These are phyloP conservation scores for Hericium erinaceus DNA, from an alignment of 768 basidiomycete species.

Conservation along the genomic window DNA sequence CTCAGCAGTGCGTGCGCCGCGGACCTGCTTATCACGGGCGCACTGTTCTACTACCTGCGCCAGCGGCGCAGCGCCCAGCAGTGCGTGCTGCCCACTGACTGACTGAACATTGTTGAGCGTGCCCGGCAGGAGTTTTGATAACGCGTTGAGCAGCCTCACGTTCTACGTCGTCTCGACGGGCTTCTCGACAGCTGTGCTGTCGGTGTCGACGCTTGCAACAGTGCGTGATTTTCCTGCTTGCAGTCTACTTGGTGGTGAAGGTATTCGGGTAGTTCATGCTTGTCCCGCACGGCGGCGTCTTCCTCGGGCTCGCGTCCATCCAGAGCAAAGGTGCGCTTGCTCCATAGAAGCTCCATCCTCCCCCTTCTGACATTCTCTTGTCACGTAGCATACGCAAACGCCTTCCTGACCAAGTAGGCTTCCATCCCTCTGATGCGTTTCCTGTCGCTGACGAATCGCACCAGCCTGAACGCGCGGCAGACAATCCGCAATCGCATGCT, in stretches of 20 bases:
- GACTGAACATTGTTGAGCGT: too few relatives aligned
- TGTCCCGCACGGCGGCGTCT: background rate
- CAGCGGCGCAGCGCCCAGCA: background rate
- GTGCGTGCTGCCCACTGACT: background rate
- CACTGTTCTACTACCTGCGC: background rate
- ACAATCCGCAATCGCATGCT: background rate
- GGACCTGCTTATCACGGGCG: background rate
- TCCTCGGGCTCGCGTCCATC: background rate
- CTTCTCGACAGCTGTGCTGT: background rate
- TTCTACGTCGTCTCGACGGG: background rate
- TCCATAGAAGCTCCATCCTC: background rate
- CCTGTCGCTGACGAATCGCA: too few relatives aligned
- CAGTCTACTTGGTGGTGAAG: background rate
- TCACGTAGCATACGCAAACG: background rate
- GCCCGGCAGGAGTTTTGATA: background rate
- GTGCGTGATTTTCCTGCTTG: background rate
- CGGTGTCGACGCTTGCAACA: background rate
- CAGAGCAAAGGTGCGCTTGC: slow-evolving; percentile 1
- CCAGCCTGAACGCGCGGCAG: background rate
- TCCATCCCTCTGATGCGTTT: too few relatives aligned
- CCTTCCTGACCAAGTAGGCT: background rate
- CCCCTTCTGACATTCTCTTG: background rate
- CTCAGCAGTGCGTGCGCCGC: background rate
- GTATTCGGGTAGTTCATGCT: background rate
- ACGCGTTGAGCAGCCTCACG: background rate